A percentile compares a stretch with the other conserved stretches of the same genome.
These are phyloP conservation scores for Tricharina praecox DNA, from an alignment of 495 filamentous ascomycete genomes.

Conservation along the genomic window DNA sequence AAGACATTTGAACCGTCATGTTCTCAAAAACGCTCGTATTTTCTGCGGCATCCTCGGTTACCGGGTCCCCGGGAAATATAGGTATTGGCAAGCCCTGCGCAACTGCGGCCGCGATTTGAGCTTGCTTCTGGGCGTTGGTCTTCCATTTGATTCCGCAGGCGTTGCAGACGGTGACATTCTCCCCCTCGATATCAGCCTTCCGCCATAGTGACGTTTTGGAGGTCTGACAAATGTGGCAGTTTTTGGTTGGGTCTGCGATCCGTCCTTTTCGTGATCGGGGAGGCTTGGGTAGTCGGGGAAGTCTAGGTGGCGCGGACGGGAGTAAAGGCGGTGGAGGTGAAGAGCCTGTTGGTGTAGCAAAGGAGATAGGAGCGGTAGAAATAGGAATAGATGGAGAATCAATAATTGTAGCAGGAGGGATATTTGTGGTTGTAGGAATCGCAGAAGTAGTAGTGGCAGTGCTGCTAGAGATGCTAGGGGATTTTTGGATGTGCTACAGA, in stretches of 20 bases:
- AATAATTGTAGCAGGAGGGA: neutral
- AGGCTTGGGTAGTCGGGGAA: conserved; percentile 15
- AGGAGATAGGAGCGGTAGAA: neutral
- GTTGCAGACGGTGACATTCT: conserved; percentile 27
- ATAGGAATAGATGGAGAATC: neutral
- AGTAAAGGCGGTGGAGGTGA: neutral
- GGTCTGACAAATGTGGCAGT: conserved; percentile 23
- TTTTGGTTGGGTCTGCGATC: conserved; percentile 27
- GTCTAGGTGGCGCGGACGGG: neutral
- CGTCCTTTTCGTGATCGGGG: conserved; percentile 24
- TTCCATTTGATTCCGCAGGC: conserved; percentile 27
- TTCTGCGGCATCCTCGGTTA: too few relatives aligned
- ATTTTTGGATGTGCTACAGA: too few relatives aligned
- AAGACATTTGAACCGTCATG: too few relatives aligned
- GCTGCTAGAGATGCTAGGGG: too few relatives aligned
- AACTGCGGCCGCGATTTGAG: conserved; percentile 12
- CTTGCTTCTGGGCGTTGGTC: conserved; percentile 22
- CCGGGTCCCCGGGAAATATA: neutral
- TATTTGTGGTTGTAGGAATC: too few relatives aligned
- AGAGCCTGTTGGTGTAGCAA: neutral
- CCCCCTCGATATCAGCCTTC: conserved; percentile 25
- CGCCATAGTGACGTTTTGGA: conserved; percentile 25
- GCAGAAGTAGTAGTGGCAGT: too few relatives aligned
- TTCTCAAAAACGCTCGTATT: too few relatives aligned
- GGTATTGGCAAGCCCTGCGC: conserved; percentile 4